These are phyloP conservation scores for Poterioochromonas sp. DNA, from an alignment of 352 stramenopile genomes.

Conservation along the genomic window DNA sequence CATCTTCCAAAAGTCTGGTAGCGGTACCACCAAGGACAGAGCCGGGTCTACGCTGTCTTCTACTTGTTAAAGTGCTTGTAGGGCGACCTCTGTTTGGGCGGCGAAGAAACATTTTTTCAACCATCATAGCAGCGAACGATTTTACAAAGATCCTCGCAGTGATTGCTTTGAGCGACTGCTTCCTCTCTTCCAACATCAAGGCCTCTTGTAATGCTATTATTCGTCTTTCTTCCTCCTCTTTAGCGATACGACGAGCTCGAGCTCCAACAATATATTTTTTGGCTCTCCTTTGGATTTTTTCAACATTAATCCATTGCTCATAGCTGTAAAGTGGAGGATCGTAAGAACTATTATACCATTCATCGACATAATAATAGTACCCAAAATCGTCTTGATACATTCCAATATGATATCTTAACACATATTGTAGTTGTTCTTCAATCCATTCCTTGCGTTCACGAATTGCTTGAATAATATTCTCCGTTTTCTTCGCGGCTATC, in stretches of 20 bases:
- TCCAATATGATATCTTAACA: not conserved
- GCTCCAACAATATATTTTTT: not conserved
- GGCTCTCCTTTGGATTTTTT: not conserved
- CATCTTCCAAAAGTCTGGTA: too few relatives aligned
- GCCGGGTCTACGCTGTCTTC: too few relatives aligned
- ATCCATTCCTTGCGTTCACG: not conserved
- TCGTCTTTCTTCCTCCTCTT: not conserved
- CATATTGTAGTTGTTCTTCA: not conserved
- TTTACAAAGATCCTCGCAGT: too few relatives aligned
- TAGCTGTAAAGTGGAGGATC: not conserved
- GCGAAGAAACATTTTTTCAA: too few relatives aligned
- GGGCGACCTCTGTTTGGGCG: too few relatives aligned
- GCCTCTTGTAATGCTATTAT: not conserved
- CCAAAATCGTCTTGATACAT: not conserved
- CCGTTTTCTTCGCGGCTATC: not conserved
- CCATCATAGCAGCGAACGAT: too few relatives aligned
- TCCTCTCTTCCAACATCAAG: not conserved
- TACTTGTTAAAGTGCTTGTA: too few relatives aligned
- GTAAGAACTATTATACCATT: not conserved
- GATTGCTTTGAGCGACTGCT: not conserved
- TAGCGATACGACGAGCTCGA: not conserved
- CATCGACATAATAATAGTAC: not conserved
- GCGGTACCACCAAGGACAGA: too few relatives aligned
- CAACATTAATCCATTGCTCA: not conserved
- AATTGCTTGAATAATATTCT: not conserved